Conservation (phyloP, 805 yeast species). For the Ogataea kodamae region DNA sequence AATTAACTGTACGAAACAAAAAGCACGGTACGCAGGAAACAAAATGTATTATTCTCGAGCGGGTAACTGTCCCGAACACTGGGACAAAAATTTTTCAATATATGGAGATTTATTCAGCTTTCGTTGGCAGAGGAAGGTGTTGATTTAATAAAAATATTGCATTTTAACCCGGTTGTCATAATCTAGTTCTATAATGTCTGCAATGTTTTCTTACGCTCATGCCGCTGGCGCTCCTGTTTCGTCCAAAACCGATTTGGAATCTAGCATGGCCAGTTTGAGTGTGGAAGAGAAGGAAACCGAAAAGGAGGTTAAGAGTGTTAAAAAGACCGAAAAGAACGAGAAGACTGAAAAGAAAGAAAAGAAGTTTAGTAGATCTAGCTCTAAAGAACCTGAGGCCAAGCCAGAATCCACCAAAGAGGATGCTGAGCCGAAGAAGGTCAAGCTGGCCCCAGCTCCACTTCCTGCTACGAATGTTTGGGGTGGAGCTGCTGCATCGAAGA, state of each 20-base stretch:
- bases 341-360: constrained; percentile 15
- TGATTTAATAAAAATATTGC: constrained; percentile 7
- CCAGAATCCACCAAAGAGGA: constrained; percentile 21
- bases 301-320: constrained; percentile 4
- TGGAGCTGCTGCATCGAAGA: constrained; percentile 33
- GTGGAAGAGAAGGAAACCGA: constrained; percentile 9
- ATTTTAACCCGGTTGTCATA: constrained; percentile 3
- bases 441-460: constrained; percentile 62
- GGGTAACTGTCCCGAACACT: constrained; percentile 9
- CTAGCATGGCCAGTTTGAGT: constrained; percentile 13
- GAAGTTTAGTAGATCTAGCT: constrained; percentile 9
- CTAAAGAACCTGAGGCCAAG: constrained; percentile 9
- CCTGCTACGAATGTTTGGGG: constrained; percentile 67
- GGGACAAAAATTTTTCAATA: constrained; percentile 11
- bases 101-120: constrained; percentile 13
- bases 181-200: constrained; percentile 18
- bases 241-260: constrained; percentile 10
- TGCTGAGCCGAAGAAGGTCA: constrained; percentile 25
- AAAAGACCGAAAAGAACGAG: constrained; percentile 10
- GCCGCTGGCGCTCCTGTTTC: constrained; percentile 30
- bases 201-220: constrained; percentile 32
- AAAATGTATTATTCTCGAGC: constrained; percentile 1
- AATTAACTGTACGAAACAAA: not conserved
- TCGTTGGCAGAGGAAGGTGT: constrained; percentile 13
- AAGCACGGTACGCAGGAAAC: not conserved